A percentile compares a stretch with the other conserved stretches of the same genome.
phyloP scores from a whole-genome alignment of 1,284 basidiomycete species.

The Peniophora sp. region DNA sequence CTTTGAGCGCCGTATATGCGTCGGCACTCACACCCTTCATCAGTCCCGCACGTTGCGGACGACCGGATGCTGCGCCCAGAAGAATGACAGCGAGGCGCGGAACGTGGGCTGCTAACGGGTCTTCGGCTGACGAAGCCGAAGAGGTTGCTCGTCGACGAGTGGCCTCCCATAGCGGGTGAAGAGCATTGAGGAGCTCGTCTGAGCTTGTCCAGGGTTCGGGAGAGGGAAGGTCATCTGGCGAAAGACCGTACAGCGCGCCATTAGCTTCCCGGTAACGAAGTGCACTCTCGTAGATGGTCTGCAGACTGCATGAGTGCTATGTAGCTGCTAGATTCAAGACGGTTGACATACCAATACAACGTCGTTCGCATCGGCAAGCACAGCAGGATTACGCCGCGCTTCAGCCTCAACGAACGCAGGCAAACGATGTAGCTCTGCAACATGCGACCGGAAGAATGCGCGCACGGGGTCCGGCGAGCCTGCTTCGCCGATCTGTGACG shows the following conservation, averaged over 20 bases:
- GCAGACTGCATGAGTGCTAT: slow-evolving; percentile 4
- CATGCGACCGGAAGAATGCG: slow-evolving; percentile 76
- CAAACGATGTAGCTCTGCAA: slow-evolving; percentile 51
- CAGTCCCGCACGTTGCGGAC: no score
- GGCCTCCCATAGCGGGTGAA: slow-evolving; percentile 30
- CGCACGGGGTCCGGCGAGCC: slow-evolving; percentile 74
- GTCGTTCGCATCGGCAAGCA: slow-evolving; percentile 67
- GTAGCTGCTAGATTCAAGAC: not conserved
- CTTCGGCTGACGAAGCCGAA: slow-evolving; percentile 47
- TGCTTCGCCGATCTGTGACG: slow-evolving; percentile 46
- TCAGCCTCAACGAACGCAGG: slow-evolving; percentile 36
- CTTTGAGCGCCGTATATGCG: no score
- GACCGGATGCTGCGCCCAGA: not conserved
- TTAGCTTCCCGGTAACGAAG: slow-evolving; percentile 70
- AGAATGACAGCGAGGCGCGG: not conserved
- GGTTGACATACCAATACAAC: slow-evolving; percentile 50
- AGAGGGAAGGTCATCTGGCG: slow-evolving; percentile 39
- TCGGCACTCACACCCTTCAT: no score
- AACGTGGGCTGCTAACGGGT: no score
- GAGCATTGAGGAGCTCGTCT: slow-evolving; percentile 55
- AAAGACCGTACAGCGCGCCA: slow-evolving; percentile 69
- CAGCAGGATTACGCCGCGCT: slow-evolving; percentile 16
- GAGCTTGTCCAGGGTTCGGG: slow-evolving; percentile 82
- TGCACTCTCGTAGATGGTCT: slow-evolving; percentile 72
- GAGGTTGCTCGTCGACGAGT: slow-evolving; percentile 55